Evolutionary conservation across 768 basidiomycete genomes (phyloP).

Genomic region (Lactarius sanguifluus): DNA sequence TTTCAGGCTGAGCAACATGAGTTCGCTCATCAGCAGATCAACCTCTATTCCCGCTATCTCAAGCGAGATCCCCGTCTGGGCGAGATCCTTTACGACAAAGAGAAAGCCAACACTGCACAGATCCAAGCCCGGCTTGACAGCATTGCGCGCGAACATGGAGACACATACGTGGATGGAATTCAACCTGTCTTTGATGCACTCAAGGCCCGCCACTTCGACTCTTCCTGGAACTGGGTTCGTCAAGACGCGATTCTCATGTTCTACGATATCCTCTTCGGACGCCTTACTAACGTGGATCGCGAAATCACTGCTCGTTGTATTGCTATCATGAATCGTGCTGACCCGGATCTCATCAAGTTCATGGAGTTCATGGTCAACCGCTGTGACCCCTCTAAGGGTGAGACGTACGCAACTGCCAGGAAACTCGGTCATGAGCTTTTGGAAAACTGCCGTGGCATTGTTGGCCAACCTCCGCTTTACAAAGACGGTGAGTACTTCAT

Average conservation of each 20-base stretch:
- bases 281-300: slow-evolving; percentile 89
- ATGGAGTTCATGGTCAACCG: slow-evolving; percentile 95
- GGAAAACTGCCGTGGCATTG: slow-evolving; percentile 85
- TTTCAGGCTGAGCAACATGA: slow-evolving; percentile 93
- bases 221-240: slow-evolving; percentile 99
- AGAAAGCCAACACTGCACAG: slow-evolving; percentile 67
- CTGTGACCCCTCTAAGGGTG: slow-evolving; percentile 77
- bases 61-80: slow-evolving; percentile 91
- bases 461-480: slow-evolving; percentile 84
- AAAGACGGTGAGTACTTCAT: slow-evolving; percentile 74
- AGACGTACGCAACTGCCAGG: slow-evolving; percentile 93
- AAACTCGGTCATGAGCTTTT: slow-evolving; percentile 95
- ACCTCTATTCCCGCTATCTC: slow-evolving; percentile 96
- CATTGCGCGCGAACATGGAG: slow-evolving; percentile 90
- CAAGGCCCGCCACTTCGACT: slow-evolving; percentile 98
- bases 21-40: slow-evolving; percentile 90
- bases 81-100: slow-evolving; percentile 83
- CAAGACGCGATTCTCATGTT: slow-evolving; percentile 97
- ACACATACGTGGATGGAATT: slow-evolving; percentile 90
- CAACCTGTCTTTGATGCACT: slow-evolving; percentile 92
- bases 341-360: slow-evolving; percentile 85
- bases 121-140: slow-evolving; percentile 88
- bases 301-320: slow-evolving; percentile 98
- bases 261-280: slow-evolving; percentile 97
- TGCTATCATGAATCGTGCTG: slow-evolving; percentile 95